Conservation (phyloP, 306 rosid genomes). For the Fragaria nilgerrensis region DNA sequence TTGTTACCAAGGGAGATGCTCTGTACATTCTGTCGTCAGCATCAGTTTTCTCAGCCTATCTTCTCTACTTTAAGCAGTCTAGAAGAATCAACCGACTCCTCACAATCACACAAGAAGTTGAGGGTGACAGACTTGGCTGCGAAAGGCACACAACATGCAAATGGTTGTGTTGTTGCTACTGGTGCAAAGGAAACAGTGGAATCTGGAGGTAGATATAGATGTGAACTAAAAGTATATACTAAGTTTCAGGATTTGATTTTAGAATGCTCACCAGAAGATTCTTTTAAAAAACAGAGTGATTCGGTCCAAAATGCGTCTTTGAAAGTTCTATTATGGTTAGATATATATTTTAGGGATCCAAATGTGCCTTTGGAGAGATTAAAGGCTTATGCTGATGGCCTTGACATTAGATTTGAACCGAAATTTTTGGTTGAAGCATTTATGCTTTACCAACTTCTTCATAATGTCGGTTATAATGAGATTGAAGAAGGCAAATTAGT, state of each 20-base stretch:
- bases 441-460: constrained; percentile 40
- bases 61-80: constrained; percentile 38
- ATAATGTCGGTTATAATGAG: constrained; percentile 31
- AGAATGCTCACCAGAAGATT: constrained; percentile 57
- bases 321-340: constrained; percentile 72
- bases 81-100: constrained; percentile 42
- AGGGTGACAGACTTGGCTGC: constrained; percentile 42
- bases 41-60: constrained; percentile 70
- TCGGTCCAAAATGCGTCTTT: constrained; percentile 78
- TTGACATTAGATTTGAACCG: constrained; percentile 45
- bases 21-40: constrained; percentile 79
- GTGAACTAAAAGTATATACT: constrained; percentile 63
- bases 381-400: constrained; percentile 38
- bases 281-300: constrained; percentile 68
- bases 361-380: constrained; percentile 43
- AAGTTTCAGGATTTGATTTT: constrained; percentile 55
- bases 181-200: constrained; percentile 37
- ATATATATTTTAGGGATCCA: constrained; percentile 52
- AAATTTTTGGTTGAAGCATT: constrained; percentile 40
- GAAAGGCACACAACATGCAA: constrained; percentile 32
- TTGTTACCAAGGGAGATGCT: constrained; percentile 80
- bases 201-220: constrained; percentile 45
- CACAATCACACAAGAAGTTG: constrained; percentile 45
- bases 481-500: constrained; percentile 31
- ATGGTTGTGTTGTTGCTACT: constrained; percentile 38